Evolutionary conservation across 805 yeast species (phyloP), one percentile per base, ranked within the genome.

Genomic region (Isabelozyma pseudorhagii): DNA sequence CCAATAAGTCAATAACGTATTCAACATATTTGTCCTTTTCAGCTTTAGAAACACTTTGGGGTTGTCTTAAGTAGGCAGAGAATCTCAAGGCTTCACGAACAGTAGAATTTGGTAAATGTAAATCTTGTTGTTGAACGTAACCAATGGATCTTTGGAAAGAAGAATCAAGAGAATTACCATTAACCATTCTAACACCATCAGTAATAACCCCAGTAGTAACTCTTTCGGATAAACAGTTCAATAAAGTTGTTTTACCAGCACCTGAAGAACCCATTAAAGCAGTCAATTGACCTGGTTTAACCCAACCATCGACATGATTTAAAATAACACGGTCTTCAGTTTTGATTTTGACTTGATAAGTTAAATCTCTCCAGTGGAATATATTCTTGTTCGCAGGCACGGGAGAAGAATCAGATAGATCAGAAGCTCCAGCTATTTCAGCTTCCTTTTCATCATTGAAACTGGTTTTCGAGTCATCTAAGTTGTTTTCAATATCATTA

Each of bases 211-310:
- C 94, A 63, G 80, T 73, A 41, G 83, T 79, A 48, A 85, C 80
- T 65, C 93, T 79, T 60, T 84, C 87, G 18, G 90, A 84, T 52
- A 87, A 75, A 56, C 85, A 84, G 65, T 87, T 86, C 58, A 87
- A 74, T 50, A 87, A 71, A 3, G 93, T 87, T 25, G 94, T 87
- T 61, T 87, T 87, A 72, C 94, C 94, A 43, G 94, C 94, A 71
- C 94, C 94, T 34, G 93, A 87, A 47, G 85, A 87, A 60, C 94
- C 94, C 92, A 87, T 86, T 50, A 87, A 73, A 5, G 93, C 93
- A 40, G 92, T 86, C 66, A 87, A 74, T 50, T 87, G 85, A 58
- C 93, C 93, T 15, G 93, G 93, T 60, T 83, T 83, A 48, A 85
- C 89, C 75, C 83, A 87, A 45, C 93, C 93, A 58, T 67, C 73